A percentile compares a stretch with the other conserved stretches of the same genome.
phyloP scores from a whole-genome alignment of 306 rosid species.

The Acacia acuminata region DNA sequence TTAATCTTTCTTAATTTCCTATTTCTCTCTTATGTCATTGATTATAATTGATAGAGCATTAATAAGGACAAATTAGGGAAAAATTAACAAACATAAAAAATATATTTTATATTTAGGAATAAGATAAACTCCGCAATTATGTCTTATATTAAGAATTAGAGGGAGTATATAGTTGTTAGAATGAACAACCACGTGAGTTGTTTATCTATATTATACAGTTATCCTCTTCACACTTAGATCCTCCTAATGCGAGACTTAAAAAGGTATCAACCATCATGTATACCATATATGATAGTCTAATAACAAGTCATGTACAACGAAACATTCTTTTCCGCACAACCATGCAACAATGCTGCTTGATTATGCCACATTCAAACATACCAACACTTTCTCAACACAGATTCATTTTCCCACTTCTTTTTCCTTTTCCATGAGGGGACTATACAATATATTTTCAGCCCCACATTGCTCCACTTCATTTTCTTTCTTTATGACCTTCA shows the following conservation, averaged over 20 bases:
- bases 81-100: too few relatives aligned
- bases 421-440: background rate
- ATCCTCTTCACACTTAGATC: background rate
- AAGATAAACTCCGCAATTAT: too few relatives aligned
- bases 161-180: background rate
- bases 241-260: background rate
- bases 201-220: background rate
- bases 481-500: background rate
- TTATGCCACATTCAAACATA: background rate
- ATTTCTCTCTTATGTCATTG: too few relatives aligned
- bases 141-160: too few relatives aligned
- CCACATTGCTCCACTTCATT: background rate
- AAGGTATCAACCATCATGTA: background rate
- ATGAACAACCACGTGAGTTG: background rate
- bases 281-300: background rate
- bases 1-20: too few relatives aligned
- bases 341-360: constrained; percentile 4
- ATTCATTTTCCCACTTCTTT: background rate
- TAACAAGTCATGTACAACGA: background rate
- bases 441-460: background rate
- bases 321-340: background rate
- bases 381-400: background rate
- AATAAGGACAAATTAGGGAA: too few relatives aligned
- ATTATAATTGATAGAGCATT: too few relatives aligned
- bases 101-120: too few relatives aligned